phyloP scores from a whole-genome alignment of 768 basidiomycete species.

The Suillus subluteus region DNA sequence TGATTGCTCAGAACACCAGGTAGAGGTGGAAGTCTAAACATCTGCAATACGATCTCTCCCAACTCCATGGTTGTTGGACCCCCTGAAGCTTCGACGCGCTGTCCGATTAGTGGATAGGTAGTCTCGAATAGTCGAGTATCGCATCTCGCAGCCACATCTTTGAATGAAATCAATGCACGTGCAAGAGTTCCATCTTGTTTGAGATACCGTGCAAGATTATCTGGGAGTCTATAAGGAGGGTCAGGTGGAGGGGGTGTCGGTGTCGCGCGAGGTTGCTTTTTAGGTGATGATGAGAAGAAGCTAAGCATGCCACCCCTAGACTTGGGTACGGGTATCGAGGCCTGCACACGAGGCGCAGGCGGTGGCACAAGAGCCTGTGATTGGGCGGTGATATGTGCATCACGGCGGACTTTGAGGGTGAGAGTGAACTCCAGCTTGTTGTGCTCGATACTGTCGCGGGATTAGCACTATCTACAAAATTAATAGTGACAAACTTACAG shows the following conservation, averaged over 20 bases:
- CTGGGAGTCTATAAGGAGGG: slow-evolving; percentile 52
- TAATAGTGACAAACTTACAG: slow-evolving; percentile 54
- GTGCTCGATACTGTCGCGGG: slow-evolving; percentile 73
- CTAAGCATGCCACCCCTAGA: slow-evolving; percentile 69
- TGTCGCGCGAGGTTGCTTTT: slow-evolving; percentile 64
- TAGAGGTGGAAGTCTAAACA: slow-evolving; percentile 88
- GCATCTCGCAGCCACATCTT: slow-evolving; percentile 81
- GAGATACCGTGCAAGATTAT: slow-evolving; percentile 83
- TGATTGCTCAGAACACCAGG: slow-evolving; percentile 79
- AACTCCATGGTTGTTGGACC: slow-evolving; percentile 70
- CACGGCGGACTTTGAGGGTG: slow-evolving; percentile 82
- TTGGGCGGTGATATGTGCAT: slow-evolving; percentile 82
- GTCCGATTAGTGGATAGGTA: slow-evolving; percentile 79
- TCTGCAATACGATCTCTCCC: slow-evolving; percentile 87
- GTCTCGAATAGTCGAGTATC: slow-evolving; percentile 87
- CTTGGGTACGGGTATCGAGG: slow-evolving; percentile 51
- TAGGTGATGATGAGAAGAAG: slow-evolving; percentile 74
- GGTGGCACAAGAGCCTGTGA: slow-evolving; percentile 64
- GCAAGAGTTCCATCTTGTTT: slow-evolving; percentile 88
- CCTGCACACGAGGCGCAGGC: slow-evolving; percentile 46
- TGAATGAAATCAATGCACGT: slow-evolving; percentile 86
- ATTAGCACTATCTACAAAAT: neutral
- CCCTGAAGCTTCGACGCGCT: slow-evolving; percentile 56
- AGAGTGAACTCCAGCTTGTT: slow-evolving; percentile 95
- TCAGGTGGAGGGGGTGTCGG: slow-evolving; percentile 34